Conservation (phyloP, 768 basidiomycete species). For the Cyclocybe aegerita region DNA sequence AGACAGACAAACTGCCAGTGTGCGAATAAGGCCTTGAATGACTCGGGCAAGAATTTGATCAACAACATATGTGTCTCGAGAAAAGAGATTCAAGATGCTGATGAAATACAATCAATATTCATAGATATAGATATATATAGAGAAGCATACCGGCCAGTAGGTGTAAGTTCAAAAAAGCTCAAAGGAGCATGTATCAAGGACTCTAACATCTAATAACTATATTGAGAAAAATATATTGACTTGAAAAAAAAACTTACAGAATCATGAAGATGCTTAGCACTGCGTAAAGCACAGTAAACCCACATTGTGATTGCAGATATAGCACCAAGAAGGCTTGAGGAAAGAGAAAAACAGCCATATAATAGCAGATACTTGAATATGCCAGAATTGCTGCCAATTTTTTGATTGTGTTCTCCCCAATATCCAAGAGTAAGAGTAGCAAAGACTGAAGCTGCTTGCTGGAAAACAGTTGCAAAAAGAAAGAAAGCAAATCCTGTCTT, state of each 20-base stretch:
- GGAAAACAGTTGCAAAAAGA: constrained; percentile 48
- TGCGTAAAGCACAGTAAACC: constrained; percentile 75
- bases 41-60: constrained; percentile 83
- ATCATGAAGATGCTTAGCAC: constrained; percentile 77
- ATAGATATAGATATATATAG: neutral
- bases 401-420: constrained; percentile 81
- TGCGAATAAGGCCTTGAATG: constrained; percentile 70
- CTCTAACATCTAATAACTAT: constrained; percentile 59
- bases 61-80: constrained; percentile 83
- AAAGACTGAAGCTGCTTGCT: constrained; percentile 61
- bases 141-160: constrained; percentile 66
- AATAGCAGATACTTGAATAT: constrained; percentile 59
- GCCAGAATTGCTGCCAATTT: constrained; percentile 54
- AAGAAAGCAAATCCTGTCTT: constrained; percentile 67
- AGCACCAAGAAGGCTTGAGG: constrained; percentile 52
- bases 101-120: neutral
- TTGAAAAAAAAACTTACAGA: constrained; percentile 39
- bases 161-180: constrained; percentile 89
- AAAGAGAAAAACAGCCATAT: constrained; percentile 69
- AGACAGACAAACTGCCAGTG: constrained; percentile 53
- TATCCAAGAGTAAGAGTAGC: constrained; percentile 68
- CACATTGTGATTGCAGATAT: constrained; percentile 66
- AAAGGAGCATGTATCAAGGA: constrained; percentile 82
- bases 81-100: constrained; percentile 89
- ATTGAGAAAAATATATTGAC: constrained; percentile 1